Percentiles rank a stretch among this genome's conserved stretches.
Evolutionary conservation across 495 filamentous ascomycete genomes (phyloP).

Genomic region (Penicillium alfredii): DNA sequence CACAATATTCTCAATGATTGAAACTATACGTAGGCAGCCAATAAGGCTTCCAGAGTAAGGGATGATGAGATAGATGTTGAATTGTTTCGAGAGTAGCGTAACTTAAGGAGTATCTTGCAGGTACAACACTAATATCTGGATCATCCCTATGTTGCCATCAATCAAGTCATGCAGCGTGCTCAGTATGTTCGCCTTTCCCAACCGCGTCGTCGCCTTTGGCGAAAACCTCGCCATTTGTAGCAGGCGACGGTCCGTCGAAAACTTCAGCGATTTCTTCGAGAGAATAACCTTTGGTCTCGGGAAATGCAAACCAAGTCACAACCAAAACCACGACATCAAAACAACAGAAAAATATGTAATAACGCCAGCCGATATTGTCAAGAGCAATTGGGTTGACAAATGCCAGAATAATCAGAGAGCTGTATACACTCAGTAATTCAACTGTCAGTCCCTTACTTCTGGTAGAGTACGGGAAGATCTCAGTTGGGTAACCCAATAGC

Average conservation of each 20-base stretch:
- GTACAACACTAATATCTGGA: no score
- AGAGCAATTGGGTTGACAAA: conserved; percentile 48
- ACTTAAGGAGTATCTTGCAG: no score
- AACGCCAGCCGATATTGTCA: conserved; percentile 48
- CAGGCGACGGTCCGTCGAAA: conserved; percentile 42
- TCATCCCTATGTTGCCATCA: no score
- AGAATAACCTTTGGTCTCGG: conserved; percentile 57
- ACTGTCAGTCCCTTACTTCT: conserved; percentile 61
- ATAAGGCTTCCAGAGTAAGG: no score
- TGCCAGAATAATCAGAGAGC: conserved; percentile 47
- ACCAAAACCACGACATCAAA: conserved; percentile 50
- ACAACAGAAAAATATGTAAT: conserved; percentile 54
- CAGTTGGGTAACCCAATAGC: conserved; percentile 53
- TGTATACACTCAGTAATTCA: conserved; percentile 20
- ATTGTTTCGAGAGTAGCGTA: no score
- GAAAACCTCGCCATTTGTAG: not conserved
- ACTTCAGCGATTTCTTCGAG: conserved; percentile 57
- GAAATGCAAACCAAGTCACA: conserved; percentile 55
- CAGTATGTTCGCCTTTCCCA: no score
- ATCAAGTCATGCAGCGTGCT: no score
- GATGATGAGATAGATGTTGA: no score
- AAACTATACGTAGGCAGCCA: no score
- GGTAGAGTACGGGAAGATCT: conserved; percentile 59
- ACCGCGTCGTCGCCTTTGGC: conserved; percentile 3
- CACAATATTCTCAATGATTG: no score